These are phyloP conservation scores for Tuber indicum DNA, from an alignment of 495 filamentous ascomycete species.

Conservation along the genomic window DNA sequence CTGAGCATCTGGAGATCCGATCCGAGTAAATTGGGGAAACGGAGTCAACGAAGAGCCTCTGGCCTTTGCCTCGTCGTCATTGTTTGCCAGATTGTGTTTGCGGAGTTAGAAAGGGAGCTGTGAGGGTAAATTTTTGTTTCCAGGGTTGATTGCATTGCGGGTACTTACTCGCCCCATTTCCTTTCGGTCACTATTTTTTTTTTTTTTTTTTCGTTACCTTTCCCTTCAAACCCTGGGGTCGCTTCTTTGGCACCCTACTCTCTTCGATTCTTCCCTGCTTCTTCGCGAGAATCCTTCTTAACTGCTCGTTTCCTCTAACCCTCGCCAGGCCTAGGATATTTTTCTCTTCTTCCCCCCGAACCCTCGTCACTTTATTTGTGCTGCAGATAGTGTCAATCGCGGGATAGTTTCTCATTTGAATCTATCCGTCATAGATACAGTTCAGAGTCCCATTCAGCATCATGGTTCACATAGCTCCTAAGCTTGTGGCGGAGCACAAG, in stretches of 20 bases:
- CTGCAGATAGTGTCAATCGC: neutral
- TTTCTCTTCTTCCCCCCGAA: neutral
- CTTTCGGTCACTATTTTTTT: neutral
- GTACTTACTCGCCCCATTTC: neutral
- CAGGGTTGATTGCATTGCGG: neutral
- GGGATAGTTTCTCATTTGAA: conserved; percentile 1
- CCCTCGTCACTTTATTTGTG: neutral
- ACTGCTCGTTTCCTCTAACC: neutral
- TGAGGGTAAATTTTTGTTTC: neutral
- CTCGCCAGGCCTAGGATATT: neutral
- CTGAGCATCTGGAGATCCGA: neutral
- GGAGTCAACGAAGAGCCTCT: conserved; percentile 3
- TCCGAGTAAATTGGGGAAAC: conserved; percentile 1
- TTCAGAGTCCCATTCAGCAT: neutral
- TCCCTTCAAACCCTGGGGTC: neutral
- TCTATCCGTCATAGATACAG: neutral
- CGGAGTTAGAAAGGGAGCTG: neutral
- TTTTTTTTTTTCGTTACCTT: neutral
- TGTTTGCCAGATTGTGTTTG: neutral
- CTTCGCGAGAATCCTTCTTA: neutral
- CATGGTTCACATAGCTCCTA: conserved; percentile 73
- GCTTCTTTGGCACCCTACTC: neutral
- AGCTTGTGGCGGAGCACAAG: conserved; percentile 61
- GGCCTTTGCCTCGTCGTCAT: neutral
- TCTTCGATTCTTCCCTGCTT: neutral